phyloP scores from a whole-genome alignment of 2,329 filamentous ascomycete species.

The Botrytis byssoidea region DNA sequence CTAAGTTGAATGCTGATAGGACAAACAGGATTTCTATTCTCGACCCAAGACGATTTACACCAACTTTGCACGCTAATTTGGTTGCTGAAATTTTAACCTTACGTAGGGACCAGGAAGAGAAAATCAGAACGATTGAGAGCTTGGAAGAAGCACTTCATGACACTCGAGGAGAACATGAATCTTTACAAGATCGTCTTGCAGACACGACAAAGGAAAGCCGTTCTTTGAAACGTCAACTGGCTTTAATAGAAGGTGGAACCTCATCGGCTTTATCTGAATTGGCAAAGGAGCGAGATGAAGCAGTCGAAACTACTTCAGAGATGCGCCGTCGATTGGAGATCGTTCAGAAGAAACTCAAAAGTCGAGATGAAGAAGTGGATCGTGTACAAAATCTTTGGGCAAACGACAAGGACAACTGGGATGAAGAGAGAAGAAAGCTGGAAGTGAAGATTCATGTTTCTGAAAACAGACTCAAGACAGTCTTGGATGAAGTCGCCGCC shows the following conservation, averaged over 20 bases:
- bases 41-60: constrained; percentile 90
- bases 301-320: constrained; percentile 69
- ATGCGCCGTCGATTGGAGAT: constrained; percentile 73
- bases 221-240: constrained; percentile 79
- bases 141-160: constrained; percentile 74
- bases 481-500: constrained; percentile 82
- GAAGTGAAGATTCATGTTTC: constrained; percentile 89
- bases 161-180: constrained; percentile 71
- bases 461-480: constrained; percentile 77
- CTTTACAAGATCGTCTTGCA: constrained; percentile 60
- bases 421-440: constrained; percentile 74
- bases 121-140: constrained; percentile 79
- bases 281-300: constrained; percentile 80
- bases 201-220: constrained; percentile 72
- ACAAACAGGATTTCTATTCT: constrained; percentile 56
- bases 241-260: constrained; percentile 83
- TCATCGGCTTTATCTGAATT: constrained; percentile 82
- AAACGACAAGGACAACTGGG: constrained; percentile 80
- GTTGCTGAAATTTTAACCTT: constrained; percentile 91
- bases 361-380: constrained; percentile 79
- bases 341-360: constrained; percentile 72
- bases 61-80: constrained; percentile 88
- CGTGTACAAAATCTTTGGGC: constrained; percentile 78
- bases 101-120: constrained; percentile 86
- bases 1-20: constrained; percentile 24